Base-by-base conservation (phyloP, 257 asterid species). In the Phtheirospermum japonicum region DNA sequence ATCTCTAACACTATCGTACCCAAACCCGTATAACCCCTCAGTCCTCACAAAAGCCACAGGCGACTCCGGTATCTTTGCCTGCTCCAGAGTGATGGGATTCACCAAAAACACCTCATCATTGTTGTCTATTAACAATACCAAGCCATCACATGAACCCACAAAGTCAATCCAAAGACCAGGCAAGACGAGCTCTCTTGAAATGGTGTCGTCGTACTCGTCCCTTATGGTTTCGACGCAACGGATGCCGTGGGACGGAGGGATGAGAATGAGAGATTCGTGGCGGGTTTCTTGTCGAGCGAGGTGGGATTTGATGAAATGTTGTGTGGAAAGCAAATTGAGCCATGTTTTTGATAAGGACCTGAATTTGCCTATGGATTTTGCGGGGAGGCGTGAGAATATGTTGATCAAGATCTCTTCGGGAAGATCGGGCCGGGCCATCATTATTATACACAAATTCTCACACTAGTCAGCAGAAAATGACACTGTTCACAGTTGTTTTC, bases 11-110 rank as follows among this genome's bases (percentile, higher is more conserved):
- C 64, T 18, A 68, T 77, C 80, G 19, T 77, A 75, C 2, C 86
- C 89, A 12, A 83, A 66, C 39, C 84, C 86, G 10, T 70, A 45
- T 75, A 75, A 68, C 45, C 82, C 70, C 30, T 40, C 70, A 1
- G 4, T 5, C 5, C 5, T 43, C 0, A 45, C 28, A 23, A 76
- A 36, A 71, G 83, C 75, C 13, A 63, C 28, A 1, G 75, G 54
- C 0, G 78, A 72, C 10, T 65, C 61, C 0, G 70, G 59, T 28
- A 82, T 9, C 53, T 39, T 17, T 2, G 34, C 31, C 46, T 10
- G 48, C 54, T 74, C 59, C 26, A 23, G 14, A 73, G 85, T 39
- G 13, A 39, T 13, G 46, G 46, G 46, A 13, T 39, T 39, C 46
- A 39, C 46, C 13, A 74, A 49, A 53, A 58, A 54, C 72, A 33